These are phyloP conservation scores for Cyberlindnera petersonii DNA, from an alignment of 805 yeast species.

Conservation along the genomic window DNA sequence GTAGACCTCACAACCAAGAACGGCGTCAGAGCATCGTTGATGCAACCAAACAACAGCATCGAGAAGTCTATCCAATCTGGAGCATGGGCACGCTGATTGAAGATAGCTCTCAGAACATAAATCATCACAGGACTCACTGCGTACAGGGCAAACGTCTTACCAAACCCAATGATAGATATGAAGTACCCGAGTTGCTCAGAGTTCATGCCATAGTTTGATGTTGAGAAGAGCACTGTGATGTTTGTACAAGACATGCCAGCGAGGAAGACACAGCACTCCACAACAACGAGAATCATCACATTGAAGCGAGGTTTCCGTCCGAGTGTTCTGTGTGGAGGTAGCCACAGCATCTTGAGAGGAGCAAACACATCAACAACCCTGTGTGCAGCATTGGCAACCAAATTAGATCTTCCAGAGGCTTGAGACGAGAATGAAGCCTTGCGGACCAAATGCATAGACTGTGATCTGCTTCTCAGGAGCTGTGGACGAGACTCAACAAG, in stretches of 20 bases:
- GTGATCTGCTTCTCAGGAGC: constrained; percentile 49
- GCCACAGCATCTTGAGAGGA: constrained; percentile 54
- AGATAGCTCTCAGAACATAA: constrained; percentile 33
- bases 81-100: constrained; percentile 35
- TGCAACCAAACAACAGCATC: constrained; percentile 31
- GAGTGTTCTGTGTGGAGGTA: constrained; percentile 36
- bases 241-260: constrained; percentile 40
- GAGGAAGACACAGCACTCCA: constrained; percentile 42
- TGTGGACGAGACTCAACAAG: constrained; percentile 64
- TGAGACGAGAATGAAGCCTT: constrained; percentile 32
- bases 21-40: constrained; percentile 38
- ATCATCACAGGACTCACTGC: constrained; percentile 48
- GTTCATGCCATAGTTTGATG: constrained; percentile 50
- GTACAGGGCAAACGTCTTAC: constrained; percentile 47
- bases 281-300: constrained; percentile 44
- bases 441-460: constrained; percentile 33
- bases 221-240: constrained; percentile 48
- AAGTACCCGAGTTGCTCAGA: constrained; percentile 53
- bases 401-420: constrained; percentile 3
- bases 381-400: background rate
- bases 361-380: constrained; percentile 12
- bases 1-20: constrained; percentile 32
- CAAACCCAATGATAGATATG: constrained; percentile 47
- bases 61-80: constrained; percentile 51
- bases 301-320: constrained; percentile 39